These are phyloP conservation scores for Phytophthora constricta DNA, from an alignment of 352 stramenopile genomes.

Conservation along the genomic window DNA sequence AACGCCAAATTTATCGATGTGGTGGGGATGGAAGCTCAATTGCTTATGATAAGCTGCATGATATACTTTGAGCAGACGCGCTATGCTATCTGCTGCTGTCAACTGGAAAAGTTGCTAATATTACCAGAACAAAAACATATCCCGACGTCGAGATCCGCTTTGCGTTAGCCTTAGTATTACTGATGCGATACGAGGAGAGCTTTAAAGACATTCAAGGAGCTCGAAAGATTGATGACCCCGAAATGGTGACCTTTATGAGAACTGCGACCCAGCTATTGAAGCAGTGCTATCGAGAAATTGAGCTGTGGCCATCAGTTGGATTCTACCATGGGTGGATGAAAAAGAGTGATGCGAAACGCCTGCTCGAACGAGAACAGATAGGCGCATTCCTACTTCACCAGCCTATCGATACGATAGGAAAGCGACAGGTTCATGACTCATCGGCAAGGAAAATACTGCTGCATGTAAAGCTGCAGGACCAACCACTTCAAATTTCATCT, in stretches of 20 bases:
- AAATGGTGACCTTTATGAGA: conserved; percentile 20
- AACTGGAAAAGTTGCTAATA: conserved; percentile 33
- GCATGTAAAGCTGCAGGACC: conserved; percentile 53
- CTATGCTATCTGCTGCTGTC: conserved; percentile 17
- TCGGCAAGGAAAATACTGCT: conserved; percentile 29
- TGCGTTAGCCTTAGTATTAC: conserved; percentile 32
- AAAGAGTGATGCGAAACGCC: conserved; percentile 33
- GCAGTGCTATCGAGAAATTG: conserved; percentile 54
- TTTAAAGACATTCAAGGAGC: neutral
- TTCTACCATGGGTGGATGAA: conserved; percentile 57
- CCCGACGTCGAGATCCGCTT: conserved; percentile 51
- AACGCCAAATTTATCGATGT: neutral
- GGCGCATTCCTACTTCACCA: conserved; percentile 61
- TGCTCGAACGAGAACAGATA: conserved; percentile 34
- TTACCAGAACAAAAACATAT: conserved; percentile 18
- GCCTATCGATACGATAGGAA: neutral
- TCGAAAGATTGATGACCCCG: conserved; percentile 2
- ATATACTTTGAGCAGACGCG: conserved; percentile 42
- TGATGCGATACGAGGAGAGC: conserved; percentile 22
- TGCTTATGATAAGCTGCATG: conserved; percentile 56
- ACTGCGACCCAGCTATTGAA: conserved; percentile 37
- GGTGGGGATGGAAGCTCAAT: conserved; percentile 22
- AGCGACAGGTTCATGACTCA: neutral
- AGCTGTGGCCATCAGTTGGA: conserved; percentile 57
- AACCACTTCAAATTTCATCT: conserved; percentile 45